These are phyloP conservation scores for Decorospora gaudefroyi DNA, from an alignment of 2,329 filamentous ascomycete genomes.

Conservation along the genomic window DNA sequence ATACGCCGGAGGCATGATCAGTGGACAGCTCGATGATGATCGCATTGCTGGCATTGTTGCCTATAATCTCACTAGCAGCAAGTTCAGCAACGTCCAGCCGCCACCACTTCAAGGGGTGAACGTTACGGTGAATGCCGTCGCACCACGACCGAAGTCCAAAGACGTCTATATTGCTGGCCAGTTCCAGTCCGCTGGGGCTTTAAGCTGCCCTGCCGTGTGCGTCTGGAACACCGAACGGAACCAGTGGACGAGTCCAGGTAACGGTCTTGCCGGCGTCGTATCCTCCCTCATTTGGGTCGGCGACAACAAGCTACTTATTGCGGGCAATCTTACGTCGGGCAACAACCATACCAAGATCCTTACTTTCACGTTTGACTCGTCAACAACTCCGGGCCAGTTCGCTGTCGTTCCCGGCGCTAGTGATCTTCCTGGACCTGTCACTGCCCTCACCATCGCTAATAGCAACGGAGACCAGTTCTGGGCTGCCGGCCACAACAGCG, in stretches of 20 bases:
- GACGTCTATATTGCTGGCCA: slow-evolving; percentile 85
- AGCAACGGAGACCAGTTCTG: slow-evolving; percentile 75
- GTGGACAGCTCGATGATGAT: slow-evolving; percentile 67
- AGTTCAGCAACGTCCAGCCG: slow-evolving; percentile 70
- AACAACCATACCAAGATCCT: slow-evolving; percentile 70
- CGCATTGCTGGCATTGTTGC: slow-evolving; percentile 74
- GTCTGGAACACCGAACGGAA: slow-evolving; percentile 70
- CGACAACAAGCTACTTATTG: slow-evolving; percentile 71
- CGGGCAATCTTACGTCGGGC: slow-evolving; percentile 73
- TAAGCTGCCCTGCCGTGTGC: slow-evolving; percentile 83
- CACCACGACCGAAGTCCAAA: slow-evolving; percentile 68
- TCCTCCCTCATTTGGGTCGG: slow-evolving; percentile 76
- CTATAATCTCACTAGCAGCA: slow-evolving; percentile 71
- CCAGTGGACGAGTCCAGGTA: slow-evolving; percentile 82
- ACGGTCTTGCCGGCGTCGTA: slow-evolving; percentile 70
- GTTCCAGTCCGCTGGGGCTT: slow-evolving; percentile 80
- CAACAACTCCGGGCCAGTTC: slow-evolving; percentile 70
- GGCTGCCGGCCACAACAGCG: slow-evolving; percentile 72
- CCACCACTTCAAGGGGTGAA: slow-evolving; percentile 72
- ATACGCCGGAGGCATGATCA: slow-evolving; percentile 81
- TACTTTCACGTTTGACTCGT: slow-evolving; percentile 73
- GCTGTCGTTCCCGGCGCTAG: slow-evolving; percentile 63
- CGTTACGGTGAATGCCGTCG: slow-evolving; percentile 76
- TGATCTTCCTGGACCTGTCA: slow-evolving; percentile 77
- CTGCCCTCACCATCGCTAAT: slow-evolving; percentile 74